A percentile compares a stretch with the other conserved stretches of the same genome.
phyloP scores from a whole-genome alignment of 2,329 filamentous ascomycete species.

The Trichophyton rubrum region DNA sequence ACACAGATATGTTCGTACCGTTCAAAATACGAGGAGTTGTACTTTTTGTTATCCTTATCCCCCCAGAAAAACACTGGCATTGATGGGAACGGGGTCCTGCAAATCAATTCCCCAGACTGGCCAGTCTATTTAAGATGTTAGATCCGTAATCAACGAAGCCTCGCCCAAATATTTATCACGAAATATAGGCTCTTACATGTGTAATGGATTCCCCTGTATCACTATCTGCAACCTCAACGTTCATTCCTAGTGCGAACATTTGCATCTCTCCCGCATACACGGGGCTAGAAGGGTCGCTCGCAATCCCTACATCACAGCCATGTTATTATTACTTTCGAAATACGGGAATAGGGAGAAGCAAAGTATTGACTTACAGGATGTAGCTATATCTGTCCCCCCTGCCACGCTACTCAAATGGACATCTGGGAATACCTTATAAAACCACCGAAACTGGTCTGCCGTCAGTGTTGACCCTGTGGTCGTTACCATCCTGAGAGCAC shows the following conservation, averaged over 20 bases:
- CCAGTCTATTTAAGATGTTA: slow-evolving; percentile 15
- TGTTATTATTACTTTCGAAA: background rate
- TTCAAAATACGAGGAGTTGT: slow-evolving; percentile 37
- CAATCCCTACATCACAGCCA: slow-evolving; percentile 17
- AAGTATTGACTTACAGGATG: slow-evolving; percentile 20
- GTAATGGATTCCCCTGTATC: slow-evolving; percentile 26
- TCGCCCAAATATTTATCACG: background rate
- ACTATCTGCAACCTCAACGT: slow-evolving; percentile 35
- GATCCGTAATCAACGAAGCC: background rate
- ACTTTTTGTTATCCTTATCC: slow-evolving; percentile 29
- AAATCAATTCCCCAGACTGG: slow-evolving; percentile 35
- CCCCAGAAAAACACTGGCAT: slow-evolving; percentile 38
- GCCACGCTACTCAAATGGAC: slow-evolving; percentile 33
- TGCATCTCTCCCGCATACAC: slow-evolving; percentile 37
- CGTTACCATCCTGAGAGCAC: slow-evolving; percentile 31
- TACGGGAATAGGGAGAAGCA: background rate
- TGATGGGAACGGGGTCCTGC: slow-evolving; percentile 35
- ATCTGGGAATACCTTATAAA: slow-evolving; percentile 31
- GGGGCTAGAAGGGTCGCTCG: slow-evolving; percentile 31
- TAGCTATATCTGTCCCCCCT: slow-evolving; percentile 38
- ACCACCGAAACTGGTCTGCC: slow-evolving; percentile 34
- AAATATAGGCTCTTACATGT: slow-evolving; percentile 8
- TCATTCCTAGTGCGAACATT: slow-evolving; percentile 34
- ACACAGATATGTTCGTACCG: slow-evolving; percentile 29
- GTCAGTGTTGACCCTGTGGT: slow-evolving; percentile 36